Evolutionary conservation across 768 basidiomycete genomes (phyloP), one percentile per base, ranked within the genome.

Genomic region (Mycena rosella): DNA sequence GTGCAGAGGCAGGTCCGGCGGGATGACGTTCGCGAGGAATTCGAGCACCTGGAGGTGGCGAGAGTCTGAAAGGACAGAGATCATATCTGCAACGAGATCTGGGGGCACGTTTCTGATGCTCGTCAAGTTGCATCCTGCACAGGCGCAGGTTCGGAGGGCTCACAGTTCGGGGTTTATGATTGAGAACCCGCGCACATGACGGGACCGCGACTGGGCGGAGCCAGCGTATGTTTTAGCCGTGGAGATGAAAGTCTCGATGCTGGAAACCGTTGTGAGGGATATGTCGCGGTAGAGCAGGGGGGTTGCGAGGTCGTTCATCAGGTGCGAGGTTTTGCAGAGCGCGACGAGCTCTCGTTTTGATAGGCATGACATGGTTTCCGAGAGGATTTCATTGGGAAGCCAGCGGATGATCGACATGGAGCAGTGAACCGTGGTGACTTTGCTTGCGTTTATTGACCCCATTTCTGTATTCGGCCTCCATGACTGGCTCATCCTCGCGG

Each of bases 381-480:
- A 22, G 14, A 54, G 20, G 34, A 54, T n/a, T 36, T 54, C 52
- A 36, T 36, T 54, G 8, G 52, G 52, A 24, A 54, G 22, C 52
- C 52, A 54, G 34, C 7, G 11, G 10, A 36, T 11, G 32, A 54
- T 54, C 10, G 27, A 54, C 14, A 32, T 54, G 52, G 9, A 24
- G 10, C n/a, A n/a, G n/a, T n/a, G n/a, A n/a, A n/a, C n/a, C n/a
- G n/a, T n/a, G n/a, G n/a, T n/a, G n/a, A n/a, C n/a, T n/a, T n/a
- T n/a, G n/a, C n/a, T n/a, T n/a, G n/a, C n/a, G n/a, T n/a, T n/a
- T n/a, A n/a, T n/a, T n/a, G n/a, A n/a, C n/a, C n/a, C n/a, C n/a
- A n/a, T n/a, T n/a, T n/a, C n/a, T n/a, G n/a, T n/a, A n/a, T n/a
- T n/a, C n/a, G n/a, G n/a, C n/a, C n/a, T n/a, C n/a, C n/a, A n/a